phyloP scores from a whole-genome alignment of 2,329 filamentous ascomycete genomes.

The Lachnellula arida region DNA sequence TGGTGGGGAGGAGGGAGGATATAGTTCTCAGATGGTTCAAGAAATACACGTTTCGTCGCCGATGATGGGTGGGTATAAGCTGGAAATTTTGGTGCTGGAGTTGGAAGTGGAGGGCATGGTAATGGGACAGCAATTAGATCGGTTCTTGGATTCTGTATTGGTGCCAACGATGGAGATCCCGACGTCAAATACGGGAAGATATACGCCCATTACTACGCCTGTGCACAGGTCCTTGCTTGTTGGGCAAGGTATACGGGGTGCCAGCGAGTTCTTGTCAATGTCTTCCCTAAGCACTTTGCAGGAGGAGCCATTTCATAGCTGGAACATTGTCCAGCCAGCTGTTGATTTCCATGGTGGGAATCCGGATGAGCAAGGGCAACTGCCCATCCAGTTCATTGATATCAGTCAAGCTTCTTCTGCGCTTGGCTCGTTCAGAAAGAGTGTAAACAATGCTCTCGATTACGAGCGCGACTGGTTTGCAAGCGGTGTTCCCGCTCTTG shows the following conservation, averaged over 20 bases:
- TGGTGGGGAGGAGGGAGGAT: constrained; percentile 23
- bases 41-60: constrained; percentile 62
- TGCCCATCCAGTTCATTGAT: constrained; percentile 57
- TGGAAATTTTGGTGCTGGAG: constrained; percentile 60
- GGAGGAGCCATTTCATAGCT: constrained; percentile 34
- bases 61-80: constrained; percentile 52
- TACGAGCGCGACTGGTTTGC: constrained; percentile 72
- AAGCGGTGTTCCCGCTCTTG: constrained; percentile 62
- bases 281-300: constrained; percentile 38
- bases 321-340: constrained; percentile 46
- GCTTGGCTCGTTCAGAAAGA: constrained; percentile 62
- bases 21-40: constrained; percentile 45
- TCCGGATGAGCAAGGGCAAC: constrained; percentile 29
- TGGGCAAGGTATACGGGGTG: constrained; percentile 65
- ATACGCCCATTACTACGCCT: constrained; percentile 68
- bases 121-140: constrained; percentile 35
- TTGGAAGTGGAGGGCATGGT: constrained; percentile 43
- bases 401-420: constrained; percentile 57
- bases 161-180: constrained; percentile 70
- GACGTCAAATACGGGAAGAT: constrained; percentile 56
- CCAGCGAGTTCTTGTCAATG: constrained; percentile 26
- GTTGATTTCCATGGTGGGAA: constrained; percentile 48
- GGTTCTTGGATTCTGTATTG: constrained; percentile 62
- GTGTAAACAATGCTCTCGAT: constrained; percentile 61
- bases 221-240: constrained; percentile 79